Evolutionary conservation across 2,329 filamentous ascomycete species (phyloP), one percentile per base, ranked within the genome.

Genomic region (Colletotrichum siamense): DNA sequence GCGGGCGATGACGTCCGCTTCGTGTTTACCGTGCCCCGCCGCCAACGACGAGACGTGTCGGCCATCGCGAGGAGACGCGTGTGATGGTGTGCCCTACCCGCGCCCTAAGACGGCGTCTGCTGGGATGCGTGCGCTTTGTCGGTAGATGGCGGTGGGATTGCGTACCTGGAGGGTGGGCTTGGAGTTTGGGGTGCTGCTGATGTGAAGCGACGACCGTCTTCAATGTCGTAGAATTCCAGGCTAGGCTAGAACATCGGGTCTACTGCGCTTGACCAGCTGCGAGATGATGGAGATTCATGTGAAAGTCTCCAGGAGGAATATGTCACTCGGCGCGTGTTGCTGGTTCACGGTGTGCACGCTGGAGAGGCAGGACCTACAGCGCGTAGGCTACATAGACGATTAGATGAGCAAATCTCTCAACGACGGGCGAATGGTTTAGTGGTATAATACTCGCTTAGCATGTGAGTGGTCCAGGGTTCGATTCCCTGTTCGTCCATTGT

Each of bases 381-480:
- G 26, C 26, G 26, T 6, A 28, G 26, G 26, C 26, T 2, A 8
- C 6, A 28, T 28, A 28, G 26, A 28, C 7, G 6, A 6, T 6
- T 28, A 28, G 7, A 28, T 8, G 26, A 28, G 26, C 6, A 2
- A 2, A 2, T 28, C 6, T 1, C 10, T 36, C 28, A 75, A 26
- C 36, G 63, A 24, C 1, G 73, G 73, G 73, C 73, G 73, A 73
- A 73, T 75, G 73, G 73, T 75, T 75, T 75, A 75, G 73, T 75
- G 73, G 73, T 75, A 75, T 75, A 73, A 75, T 75, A 69, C 71
- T 69, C 73, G 73, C 73, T 75, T 75, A 75, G 73, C 73, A 75
- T 75, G 73, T 69, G 73, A 69, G 71, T 73, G 73, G 73, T 75
- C 73, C 73, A 44, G 73, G 73, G 73, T 75, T 75, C 73, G 73